phyloP scores from a whole-genome alignment of 2,329 filamentous ascomycete genomes.

The Acrocalymma vagum region DNA sequence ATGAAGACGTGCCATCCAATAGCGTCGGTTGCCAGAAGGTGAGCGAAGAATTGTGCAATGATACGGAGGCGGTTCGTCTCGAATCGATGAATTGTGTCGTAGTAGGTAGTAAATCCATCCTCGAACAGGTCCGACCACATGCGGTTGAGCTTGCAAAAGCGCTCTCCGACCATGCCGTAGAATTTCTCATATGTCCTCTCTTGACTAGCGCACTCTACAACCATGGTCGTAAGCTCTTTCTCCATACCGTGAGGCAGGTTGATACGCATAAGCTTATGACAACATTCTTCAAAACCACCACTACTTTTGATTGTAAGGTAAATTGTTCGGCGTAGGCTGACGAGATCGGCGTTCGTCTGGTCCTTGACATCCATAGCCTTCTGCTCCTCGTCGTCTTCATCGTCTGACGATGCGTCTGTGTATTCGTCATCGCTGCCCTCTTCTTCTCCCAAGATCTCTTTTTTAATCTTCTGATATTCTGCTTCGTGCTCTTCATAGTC shows the following conservation, averaged over 20 bases:
- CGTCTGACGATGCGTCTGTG: slow-evolving; percentile 71
- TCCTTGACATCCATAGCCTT: slow-evolving; percentile 96
- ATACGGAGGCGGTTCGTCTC: slow-evolving; percentile 96
- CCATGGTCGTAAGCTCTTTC: slow-evolving; percentile 91
- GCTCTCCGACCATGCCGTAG: slow-evolving; percentile 91
- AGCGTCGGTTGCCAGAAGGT: slow-evolving; percentile 86
- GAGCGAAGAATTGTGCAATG: slow-evolving; percentile 93
- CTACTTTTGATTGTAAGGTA: slow-evolving; percentile 98
- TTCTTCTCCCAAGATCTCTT: slow-evolving; percentile 87
- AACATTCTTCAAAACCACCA: slow-evolving; percentile 94
- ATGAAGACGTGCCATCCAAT: slow-evolving; percentile 92
- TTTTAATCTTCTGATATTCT: slow-evolving; percentile 88
- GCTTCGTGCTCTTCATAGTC: slow-evolving; percentile 92
- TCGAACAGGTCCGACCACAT: slow-evolving; percentile 95
- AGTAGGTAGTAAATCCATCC: slow-evolving; percentile 88
- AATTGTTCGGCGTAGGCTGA: slow-evolving; percentile 91
- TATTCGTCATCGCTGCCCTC: slow-evolving; percentile 76
- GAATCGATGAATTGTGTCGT: slow-evolving; percentile 96
- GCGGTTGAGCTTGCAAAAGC: slow-evolving; percentile 94
- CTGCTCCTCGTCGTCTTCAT: slow-evolving; percentile 79
- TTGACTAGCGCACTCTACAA: slow-evolving; percentile 95
- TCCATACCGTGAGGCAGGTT: slow-evolving; percentile 88
- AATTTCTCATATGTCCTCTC: slow-evolving; percentile 98
- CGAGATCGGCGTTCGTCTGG: slow-evolving; percentile 93
- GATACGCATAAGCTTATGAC: slow-evolving; percentile 92